phyloP scores from a whole-genome alignment of 768 basidiomycete species.

The Neoboletus magnificus region DNA sequence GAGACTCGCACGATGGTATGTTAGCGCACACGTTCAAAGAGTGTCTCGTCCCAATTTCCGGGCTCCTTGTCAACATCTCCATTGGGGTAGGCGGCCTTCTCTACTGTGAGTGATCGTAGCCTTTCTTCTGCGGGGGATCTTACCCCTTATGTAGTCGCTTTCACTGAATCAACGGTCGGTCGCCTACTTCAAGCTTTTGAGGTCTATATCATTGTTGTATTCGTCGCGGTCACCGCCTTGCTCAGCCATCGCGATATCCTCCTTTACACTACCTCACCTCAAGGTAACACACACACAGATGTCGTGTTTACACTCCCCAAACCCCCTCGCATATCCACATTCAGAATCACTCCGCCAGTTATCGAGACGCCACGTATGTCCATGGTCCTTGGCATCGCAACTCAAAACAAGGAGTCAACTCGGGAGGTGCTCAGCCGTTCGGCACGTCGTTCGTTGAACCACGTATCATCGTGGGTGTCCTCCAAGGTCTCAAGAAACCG shows the following conservation, averaged over 20 bases:
- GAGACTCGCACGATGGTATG: constrained; percentile 34
- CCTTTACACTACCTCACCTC: neutral
- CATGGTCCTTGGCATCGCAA: constrained; percentile 4
- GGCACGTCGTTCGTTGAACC: constrained; percentile 22
- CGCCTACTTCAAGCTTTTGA: constrained; percentile 63
- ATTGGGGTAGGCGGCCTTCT: constrained; percentile 56
- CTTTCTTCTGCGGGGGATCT: constrained; percentile 5
- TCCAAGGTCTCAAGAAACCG: constrained; percentile 27
- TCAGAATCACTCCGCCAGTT: constrained; percentile 20
- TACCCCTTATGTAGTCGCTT: constrained; percentile 45
- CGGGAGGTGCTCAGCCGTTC: constrained; percentile 15
- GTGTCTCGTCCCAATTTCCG: constrained; percentile 49
- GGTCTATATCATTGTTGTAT: constrained; percentile 59
- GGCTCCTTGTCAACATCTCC: constrained; percentile 49
- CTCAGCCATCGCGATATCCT: constrained; percentile 17
- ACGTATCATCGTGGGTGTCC: constrained; percentile 41
- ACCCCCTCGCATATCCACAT: constrained; percentile 25
- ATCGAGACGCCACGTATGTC: constrained; percentile 29
- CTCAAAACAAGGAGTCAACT: constrained; percentile 5
- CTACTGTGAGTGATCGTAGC: constrained; percentile 45
- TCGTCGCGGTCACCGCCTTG: constrained; percentile 49
- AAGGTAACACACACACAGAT: neutral
- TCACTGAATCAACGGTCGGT: constrained; percentile 68
- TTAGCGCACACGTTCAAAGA: constrained; percentile 44
- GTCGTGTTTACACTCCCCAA: constrained; percentile 20